A percentile compares a stretch with the other conserved stretches of the same genome.
Conservation (phyloP, 2,329 filamentous ascomycete genomes). For the Colletotrichum musicola region DNA sequence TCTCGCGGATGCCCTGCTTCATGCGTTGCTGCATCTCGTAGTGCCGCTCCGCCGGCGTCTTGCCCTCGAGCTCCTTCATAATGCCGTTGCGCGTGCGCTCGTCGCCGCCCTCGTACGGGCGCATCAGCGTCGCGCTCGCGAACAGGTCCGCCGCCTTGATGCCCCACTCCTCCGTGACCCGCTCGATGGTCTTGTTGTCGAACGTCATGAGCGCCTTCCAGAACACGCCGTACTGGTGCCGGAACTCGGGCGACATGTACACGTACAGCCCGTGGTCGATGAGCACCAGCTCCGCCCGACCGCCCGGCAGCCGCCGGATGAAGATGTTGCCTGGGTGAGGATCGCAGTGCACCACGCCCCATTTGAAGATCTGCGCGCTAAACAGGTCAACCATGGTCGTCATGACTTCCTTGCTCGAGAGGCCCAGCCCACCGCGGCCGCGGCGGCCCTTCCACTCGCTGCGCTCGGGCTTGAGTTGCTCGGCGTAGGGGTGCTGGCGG, state of each 20-base stretch:
- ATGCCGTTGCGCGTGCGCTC: conserved; percentile 72
- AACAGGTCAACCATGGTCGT: conserved; percentile 96
- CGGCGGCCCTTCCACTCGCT: conserved; percentile 80
- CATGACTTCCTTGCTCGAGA: conserved; percentile 90
- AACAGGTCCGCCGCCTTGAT: conserved; percentile 92
- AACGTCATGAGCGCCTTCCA: conserved; percentile 96
- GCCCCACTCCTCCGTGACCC: conserved; percentile 85
- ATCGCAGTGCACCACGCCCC: conserved; percentile 95
- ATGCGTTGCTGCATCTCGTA: conserved; percentile 92
- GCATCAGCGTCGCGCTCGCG: conserved; percentile 88
- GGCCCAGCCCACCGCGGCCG: conserved; percentile 83
- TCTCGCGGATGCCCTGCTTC: conserved; percentile 74
- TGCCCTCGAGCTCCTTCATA: conserved; percentile 72
- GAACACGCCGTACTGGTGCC: conserved; percentile 87
- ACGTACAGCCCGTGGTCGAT: conserved; percentile 99
- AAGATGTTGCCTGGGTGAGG: conserved; percentile 98
- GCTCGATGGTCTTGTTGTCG: conserved; percentile 83
- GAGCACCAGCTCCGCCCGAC: conserved; percentile 89
- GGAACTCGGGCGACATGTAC: conserved; percentile 85
- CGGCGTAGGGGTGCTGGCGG: conserved; percentile 64
- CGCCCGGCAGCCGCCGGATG: conserved; percentile 84
- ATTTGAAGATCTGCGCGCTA: conserved; percentile 97
- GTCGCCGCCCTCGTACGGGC: conserved; percentile 90
- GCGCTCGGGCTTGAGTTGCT: conserved; percentile 83
- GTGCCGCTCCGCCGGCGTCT: conserved; percentile 77